Base-by-base conservation (phyloP, 2,329 filamentous ascomycete genomes). In the Fusarium nanum region DNA sequence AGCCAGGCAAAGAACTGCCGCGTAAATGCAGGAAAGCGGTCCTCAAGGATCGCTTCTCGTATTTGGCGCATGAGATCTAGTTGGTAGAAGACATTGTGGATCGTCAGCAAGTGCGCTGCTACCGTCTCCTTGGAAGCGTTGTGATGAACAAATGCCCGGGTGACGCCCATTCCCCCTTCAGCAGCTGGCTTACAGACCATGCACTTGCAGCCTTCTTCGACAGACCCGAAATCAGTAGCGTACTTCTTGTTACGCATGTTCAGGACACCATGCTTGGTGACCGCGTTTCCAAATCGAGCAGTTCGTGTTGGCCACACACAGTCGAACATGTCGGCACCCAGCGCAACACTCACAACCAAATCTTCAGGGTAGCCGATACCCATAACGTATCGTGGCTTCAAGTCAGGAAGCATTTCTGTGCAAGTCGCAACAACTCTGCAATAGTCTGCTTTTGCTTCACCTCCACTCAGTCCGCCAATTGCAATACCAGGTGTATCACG, bases 351-450 rank as follows among this genome's bases (percentile, higher is more conserved):
- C 41, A 99, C 94, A 3, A 99, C 88, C 59, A 99, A 85, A 77
- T 99, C 96, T 82, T 98, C 96, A 2, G 96, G 96, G 79, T 98
- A 99, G 14, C 96, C 94, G 73, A 99, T 96, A 20, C 96, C 96
- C 97, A 99, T 99, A 60, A 99, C 95, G 81, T 99, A 99, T 78
- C 96, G 88, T n/a, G 96, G 96, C 81, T 99, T 99, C 67, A 92
- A 84, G 61, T 95, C 91, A 0, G 97, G 97, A 20, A 99, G 85
- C 62, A 97, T 81, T 32, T 85, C 87, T 2, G 96, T 98, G 79
- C 96, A 98, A 3, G 93, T 90, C 63, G 90, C 87, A 27, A 98
- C 94, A 23, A 98, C 96, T 76, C 89, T 89, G 81, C 96, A 99
- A 78, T 95, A 99, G 75, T 96, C 92, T 27, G 88, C 87, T 80